phyloP scores from a whole-genome alignment of 805 yeast genomes.

The Lachancea kluyveri region DNA sequence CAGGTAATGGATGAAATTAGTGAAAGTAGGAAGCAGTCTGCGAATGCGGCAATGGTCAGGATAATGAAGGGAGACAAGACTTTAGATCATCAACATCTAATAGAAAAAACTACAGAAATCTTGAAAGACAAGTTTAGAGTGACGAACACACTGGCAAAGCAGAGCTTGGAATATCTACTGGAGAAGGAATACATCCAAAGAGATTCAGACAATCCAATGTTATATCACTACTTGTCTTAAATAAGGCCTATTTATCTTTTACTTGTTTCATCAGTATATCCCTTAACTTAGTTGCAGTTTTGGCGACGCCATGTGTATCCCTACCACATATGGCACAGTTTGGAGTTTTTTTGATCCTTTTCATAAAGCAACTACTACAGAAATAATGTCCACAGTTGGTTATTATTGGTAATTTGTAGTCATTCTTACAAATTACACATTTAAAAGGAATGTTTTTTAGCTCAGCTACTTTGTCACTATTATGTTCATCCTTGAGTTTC shows the following conservation, averaged over 20 bases:
- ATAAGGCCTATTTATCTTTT: slow-evolving; percentile 2
- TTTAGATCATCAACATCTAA: slow-evolving; percentile 55
- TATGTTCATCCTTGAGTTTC: slow-evolving; percentile 38
- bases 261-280: slow-evolving; percentile 14
- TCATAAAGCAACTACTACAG: slow-evolving; percentile 56
- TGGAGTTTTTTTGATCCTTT: slow-evolving; percentile 35
- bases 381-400: slow-evolving; percentile 60
- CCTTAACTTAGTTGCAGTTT: slow-evolving; percentile 42
- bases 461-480: slow-evolving; percentile 20
- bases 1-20: neutral
- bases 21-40: slow-evolving; percentile 35
- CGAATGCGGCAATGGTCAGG: slow-evolving; percentile 83
- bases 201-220: slow-evolving; percentile 50
- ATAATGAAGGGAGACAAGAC: slow-evolving; percentile 74
- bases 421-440: slow-evolving; percentile 54
- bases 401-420: slow-evolving; percentile 49
- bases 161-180: slow-evolving; percentile 64
- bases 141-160: slow-evolving; percentile 58
- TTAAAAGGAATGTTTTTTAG: slow-evolving; percentile 44
- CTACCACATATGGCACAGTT: slow-evolving; percentile 52
- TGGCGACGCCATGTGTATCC: slow-evolving; percentile 55
- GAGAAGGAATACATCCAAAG: slow-evolving; percentile 79
- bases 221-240: slow-evolving; percentile 35
- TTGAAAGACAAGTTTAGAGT: slow-evolving; percentile 63
- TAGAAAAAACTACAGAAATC: slow-evolving; percentile 59